A percentile compares a stretch with the other conserved stretches of the same genome.
phyloP scores from a whole-genome alignment of 2,329 filamentous ascomycete genomes.

The Mariannaea sp. region DNA sequence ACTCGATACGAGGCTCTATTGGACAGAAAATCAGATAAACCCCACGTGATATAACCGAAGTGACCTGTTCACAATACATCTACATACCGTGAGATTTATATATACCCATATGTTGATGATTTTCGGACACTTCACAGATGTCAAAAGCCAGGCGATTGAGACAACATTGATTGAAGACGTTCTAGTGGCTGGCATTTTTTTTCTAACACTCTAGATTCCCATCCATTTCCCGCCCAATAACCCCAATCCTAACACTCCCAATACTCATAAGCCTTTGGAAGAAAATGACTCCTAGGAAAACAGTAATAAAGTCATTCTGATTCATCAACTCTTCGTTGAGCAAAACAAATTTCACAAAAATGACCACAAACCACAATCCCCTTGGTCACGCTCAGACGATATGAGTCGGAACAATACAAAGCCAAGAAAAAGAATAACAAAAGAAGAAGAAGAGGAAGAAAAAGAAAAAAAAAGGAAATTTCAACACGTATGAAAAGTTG shows the following conservation, averaged over 20 bases:
- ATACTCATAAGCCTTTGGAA: conserved; percentile 7
- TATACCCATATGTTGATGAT: too few species aligned
- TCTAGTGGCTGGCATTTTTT: conserved; percentile 36
- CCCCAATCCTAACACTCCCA: conserved; percentile 8
- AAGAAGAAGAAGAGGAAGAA: too few species aligned
- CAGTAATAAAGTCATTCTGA: conserved; percentile 32
- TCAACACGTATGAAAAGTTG: conserved; percentile 8
- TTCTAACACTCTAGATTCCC: conserved; percentile 38
- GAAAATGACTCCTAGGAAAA: conserved; percentile 1
- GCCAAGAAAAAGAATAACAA: too few species aligned
- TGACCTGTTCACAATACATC: too few species aligned
- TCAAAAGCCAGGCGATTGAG: neutral
- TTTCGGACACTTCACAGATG: too few species aligned
- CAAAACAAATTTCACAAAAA: neutral
- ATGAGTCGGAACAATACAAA: conserved; percentile 12
- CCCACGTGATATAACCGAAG: too few species aligned
- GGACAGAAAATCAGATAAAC: too few species aligned
- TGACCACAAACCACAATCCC: conserved; percentile 1
- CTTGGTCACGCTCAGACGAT: conserved; percentile 1
- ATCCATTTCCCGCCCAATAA: conserved; percentile 20
- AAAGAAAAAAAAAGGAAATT: too few species aligned
- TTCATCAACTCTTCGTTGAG: conserved; percentile 17
- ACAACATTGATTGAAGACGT: conserved; percentile 15
- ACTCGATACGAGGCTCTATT: too few species aligned
- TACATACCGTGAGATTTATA: too few species aligned